A percentile compares a stretch with the other conserved stretches of the same genome.
Conservation (phyloP, 768 basidiomycete species). For the Rossbeevera mucosa region DNA sequence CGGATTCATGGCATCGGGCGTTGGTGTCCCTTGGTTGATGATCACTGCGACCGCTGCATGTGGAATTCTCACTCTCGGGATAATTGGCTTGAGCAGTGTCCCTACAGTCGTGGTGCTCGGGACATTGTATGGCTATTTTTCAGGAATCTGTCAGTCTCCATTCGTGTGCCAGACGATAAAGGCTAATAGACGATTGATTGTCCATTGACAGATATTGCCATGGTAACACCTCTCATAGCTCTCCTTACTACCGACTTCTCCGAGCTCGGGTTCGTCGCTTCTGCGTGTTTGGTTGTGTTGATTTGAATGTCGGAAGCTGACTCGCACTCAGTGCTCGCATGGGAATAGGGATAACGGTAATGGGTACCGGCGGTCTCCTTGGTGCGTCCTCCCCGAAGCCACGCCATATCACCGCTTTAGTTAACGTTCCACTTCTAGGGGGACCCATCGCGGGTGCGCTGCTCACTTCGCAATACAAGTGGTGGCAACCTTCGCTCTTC, state of each 20-base stretch:
- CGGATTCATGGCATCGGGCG: slow-evolving; percentile 29
- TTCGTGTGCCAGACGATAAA: not conserved
- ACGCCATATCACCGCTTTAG: not conserved
- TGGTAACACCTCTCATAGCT: slow-evolving; percentile 34
- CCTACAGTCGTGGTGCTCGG: slow-evolving; percentile 37
- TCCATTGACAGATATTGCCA: slow-evolving; percentile 29
- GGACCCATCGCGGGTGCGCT: slow-evolving; percentile 56
- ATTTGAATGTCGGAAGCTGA: not conserved
- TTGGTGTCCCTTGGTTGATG: slow-evolving; percentile 43
- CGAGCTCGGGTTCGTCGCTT: slow-evolving; percentile 42
- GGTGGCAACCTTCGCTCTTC: slow-evolving; percentile 55
- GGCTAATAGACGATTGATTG: not conserved
- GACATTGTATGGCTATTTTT: slow-evolving; percentile 44
- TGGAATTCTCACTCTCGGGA: slow-evolving; percentile 22
- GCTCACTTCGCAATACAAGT: slow-evolving; percentile 45
- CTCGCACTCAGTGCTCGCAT: not conserved
- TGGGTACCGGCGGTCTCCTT: slow-evolving; percentile 16
- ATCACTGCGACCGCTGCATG: slow-evolving; percentile 31
- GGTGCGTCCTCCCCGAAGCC: slow-evolving; percentile 10
- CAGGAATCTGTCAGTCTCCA: slow-evolving; percentile 35
- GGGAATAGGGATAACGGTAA: slow-evolving; percentile 1
- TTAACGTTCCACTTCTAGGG: slow-evolving; percentile 26
- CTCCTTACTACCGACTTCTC: slow-evolving; percentile 27
- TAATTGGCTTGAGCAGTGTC: slow-evolving; percentile 26
- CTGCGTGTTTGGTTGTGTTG: not conserved